Evolutionary conservation across 2,329 filamentous ascomycete species (phyloP), one percentile per base, ranked within the genome.

Genomic region (Phaeosphaeria sp.): DNA sequence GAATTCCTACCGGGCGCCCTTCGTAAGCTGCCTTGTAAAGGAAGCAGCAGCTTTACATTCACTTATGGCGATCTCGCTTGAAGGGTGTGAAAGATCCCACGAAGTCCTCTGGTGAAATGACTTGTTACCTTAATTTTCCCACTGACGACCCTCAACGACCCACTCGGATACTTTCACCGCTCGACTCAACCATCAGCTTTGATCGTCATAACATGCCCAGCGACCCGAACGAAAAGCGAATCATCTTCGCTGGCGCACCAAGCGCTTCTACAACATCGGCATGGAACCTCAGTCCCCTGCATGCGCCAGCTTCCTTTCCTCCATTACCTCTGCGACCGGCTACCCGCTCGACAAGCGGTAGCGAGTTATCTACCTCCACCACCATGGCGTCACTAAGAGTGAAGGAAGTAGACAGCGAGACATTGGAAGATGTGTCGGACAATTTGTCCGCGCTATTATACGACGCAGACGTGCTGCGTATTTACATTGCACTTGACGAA

Each of bases 401-500:
- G 2, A 44, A 25, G 9, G 22, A 46, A n/a, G 21, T 46, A 17
- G 21, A n/a, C 22, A 22, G 22, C 5, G 20, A 46, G 17, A 5
- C 9, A 4, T n/a, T 25, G 15, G 21, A 25, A 7, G 22, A n/a
- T 17, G 7, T n/a, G 11, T 7, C 44, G 18, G n/a, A 17, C 2
- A 17, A 46, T 46, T 11, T 46, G 3, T 17, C 20, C 17, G n/a
- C 44, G 15, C 21, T 46, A 8, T 17, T 25, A 4, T 9, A 25
- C 9, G 6, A 47, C 11, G 44, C 40, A 1, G 20, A 59, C 1
- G 30, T 49, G 17, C 36, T 59, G 5, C 50, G 49, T 17, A 30
- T 59, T 18, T 47, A 52, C 22, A 43, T 46, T 2, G 33, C 54
- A 2, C 48, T 53, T n/a, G 45, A 27, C 18, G 33, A 52, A 2